These are phyloP conservation scores for Mycena chlorophos DNA, from an alignment of 768 basidiomycete species.

Conservation along the genomic window DNA sequence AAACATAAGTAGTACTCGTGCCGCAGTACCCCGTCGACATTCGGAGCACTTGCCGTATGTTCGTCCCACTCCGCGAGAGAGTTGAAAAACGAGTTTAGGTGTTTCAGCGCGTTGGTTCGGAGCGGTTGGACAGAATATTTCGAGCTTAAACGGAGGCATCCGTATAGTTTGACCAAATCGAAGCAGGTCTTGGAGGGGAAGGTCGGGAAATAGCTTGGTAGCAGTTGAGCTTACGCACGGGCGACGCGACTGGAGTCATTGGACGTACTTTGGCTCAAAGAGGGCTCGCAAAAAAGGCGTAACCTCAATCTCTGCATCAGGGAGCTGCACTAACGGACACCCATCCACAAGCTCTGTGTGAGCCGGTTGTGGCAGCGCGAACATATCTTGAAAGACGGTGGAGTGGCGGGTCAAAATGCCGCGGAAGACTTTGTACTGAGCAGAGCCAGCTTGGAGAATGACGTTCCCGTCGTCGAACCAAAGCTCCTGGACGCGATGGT, in stretches of 20 bases:
- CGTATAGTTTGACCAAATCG: not conserved
- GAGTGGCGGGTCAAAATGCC: not conserved
- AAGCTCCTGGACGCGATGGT: too few species aligned
- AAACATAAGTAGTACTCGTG: too few species aligned
- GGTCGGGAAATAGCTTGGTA: too few species aligned
- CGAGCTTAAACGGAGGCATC: not conserved
- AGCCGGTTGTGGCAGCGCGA: not conserved
- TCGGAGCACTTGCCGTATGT: too few species aligned
- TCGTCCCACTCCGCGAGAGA: too few species aligned
- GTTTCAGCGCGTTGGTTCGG: not conserved
- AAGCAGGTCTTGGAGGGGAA: too few species aligned
- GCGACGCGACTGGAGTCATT: too few species aligned
- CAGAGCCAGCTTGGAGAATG: not conserved
- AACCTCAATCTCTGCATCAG: not conserved
- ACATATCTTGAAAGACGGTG: not conserved
- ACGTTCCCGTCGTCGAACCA: not conserved
- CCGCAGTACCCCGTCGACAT: too few species aligned
- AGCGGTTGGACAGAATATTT: not conserved
- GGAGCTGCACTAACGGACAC: constrained; percentile 3
- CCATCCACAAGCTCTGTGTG: not conserved
- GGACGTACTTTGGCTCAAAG: not conserved
- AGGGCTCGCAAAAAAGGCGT: constrained; percentile 1
- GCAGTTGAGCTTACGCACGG: too few species aligned
- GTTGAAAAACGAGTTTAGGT: not conserved
- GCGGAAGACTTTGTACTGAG: not conserved